Conservation (phyloP, 768 basidiomycete species). For the Atractiella rhizophila region DNA sequence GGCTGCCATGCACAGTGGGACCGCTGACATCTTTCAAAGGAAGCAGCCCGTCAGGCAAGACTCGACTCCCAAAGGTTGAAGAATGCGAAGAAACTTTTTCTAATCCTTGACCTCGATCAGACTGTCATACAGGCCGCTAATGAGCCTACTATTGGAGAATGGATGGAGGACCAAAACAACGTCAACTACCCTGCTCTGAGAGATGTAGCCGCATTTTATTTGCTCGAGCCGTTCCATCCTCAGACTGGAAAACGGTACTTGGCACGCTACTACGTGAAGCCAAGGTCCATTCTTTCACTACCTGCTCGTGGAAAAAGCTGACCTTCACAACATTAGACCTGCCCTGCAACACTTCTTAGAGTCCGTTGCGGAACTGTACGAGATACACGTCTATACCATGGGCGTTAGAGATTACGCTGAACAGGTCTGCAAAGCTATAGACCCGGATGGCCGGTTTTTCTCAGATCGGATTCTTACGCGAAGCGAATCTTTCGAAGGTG, state of each 20-base stretch:
- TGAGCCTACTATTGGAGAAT: constrained; percentile 93
- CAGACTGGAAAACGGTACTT: constrained; percentile 37
- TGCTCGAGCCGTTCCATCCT: constrained; percentile 19
- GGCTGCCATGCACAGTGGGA: too few relatives aligned
- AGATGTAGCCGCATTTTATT: constrained; percentile 67
- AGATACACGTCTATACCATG: constrained; percentile 99
- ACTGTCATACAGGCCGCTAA: constrained; percentile 97
- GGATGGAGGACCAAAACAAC: constrained; percentile 64
- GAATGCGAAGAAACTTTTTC: constrained; percentile 49
- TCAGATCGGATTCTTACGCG: constrained; percentile 67
- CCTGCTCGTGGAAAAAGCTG: not conserved
- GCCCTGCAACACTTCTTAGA: constrained; percentile 45
- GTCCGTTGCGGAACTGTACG: constrained; percentile 49
- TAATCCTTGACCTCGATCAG: constrained; percentile 96
- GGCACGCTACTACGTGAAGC: constrained; percentile 98
- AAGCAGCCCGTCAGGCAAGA: constrained; percentile 66
- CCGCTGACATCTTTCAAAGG: constrained; percentile 25
- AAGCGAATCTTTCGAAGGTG: constrained; percentile 31
- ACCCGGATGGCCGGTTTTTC: constrained; percentile 63
- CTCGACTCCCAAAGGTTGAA: constrained; percentile 58
- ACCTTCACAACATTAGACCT: constrained; percentile 2
- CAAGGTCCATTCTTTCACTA: constrained; percentile 35
- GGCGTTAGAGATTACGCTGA: constrained; percentile 92
- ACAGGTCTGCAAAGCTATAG: constrained; percentile 77
- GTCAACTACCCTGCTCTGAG: constrained; percentile 79